Conservation (phyloP, 108 stramenopile genomes). For the Nitzschia sp. region DNA sequence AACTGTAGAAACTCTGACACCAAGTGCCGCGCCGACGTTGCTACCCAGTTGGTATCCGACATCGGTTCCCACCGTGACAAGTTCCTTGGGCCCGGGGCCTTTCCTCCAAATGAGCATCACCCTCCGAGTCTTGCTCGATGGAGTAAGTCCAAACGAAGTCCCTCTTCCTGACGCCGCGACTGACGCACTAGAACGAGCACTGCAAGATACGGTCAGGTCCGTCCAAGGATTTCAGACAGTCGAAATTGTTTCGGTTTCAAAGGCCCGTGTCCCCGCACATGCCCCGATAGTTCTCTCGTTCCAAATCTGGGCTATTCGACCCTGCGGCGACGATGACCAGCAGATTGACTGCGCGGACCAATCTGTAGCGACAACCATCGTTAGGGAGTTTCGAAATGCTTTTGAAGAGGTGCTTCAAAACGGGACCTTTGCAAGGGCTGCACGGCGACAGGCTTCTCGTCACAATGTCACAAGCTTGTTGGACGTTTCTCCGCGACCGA, state of each 20-base stretch:
- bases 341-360: background rate
- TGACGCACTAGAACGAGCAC: background rate
- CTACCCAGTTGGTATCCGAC: conserved; percentile 2
- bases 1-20: background rate
- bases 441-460: background rate
- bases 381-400: background rate
- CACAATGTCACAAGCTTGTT: background rate
- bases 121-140: background rate
- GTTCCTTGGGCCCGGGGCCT: background rate
- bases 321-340: background rate
- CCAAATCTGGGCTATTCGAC: background rate
- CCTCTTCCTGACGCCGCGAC: background rate
- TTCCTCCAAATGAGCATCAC: background rate
- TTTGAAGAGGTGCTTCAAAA: background rate
- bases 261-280: background rate
- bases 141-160: background rate
- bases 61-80: background rate
- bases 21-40: background rate
- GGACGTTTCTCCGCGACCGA: background rate
- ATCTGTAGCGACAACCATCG: background rate
- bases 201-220: background rate
- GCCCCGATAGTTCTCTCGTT: background rate
- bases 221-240: background rate
- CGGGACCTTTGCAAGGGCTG: background rate
- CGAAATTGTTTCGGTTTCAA: background rate